A percentile compares a stretch with the other conserved stretches of the same genome.
These are phyloP conservation scores for Paramecium octaurelia DNA, from an alignment of 73 alveolate genomes.

Conservation along the genomic window DNA sequence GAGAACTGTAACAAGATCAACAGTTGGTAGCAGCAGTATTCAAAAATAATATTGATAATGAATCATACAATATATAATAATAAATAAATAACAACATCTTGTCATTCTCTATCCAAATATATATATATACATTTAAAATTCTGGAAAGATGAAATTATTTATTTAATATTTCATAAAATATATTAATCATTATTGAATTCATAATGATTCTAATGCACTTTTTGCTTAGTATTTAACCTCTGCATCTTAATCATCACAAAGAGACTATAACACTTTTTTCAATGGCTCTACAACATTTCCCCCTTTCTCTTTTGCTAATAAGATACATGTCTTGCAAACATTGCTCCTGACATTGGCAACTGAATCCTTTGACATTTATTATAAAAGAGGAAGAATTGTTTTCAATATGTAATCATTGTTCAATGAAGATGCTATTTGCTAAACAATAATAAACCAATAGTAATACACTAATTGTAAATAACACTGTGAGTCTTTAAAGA, in stretches of 20 bases:
- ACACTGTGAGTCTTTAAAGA: slow-evolving; percentile 55
- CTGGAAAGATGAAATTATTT: not conserved
- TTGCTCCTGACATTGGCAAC: slow-evolving; percentile 60
- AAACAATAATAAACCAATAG: not conserved
- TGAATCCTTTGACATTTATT: slow-evolving; percentile 31
- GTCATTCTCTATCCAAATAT: not conserved
- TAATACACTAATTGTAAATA: slow-evolving; percentile 46
- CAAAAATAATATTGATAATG: not conserved
- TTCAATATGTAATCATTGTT: slow-evolving; percentile 44
- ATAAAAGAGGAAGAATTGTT: slow-evolving; percentile 49
- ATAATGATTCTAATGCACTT: slow-evolving; percentile 43
- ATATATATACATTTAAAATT: no score
- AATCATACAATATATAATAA: not conserved
- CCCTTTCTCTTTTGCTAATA: slow-evolving; percentile 15
- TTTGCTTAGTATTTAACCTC: slow-evolving; percentile 62
- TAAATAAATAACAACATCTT: not conserved
- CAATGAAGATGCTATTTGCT: slow-evolving; percentile 33
- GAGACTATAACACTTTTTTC: slow-evolving; percentile 42
- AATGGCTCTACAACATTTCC: slow-evolving; percentile 2
- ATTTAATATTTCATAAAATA: not conserved
- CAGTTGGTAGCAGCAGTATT: slow-evolving; percentile 1
- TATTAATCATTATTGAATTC: not conserved
- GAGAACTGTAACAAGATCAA: slow-evolving; percentile 15
- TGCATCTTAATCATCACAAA: slow-evolving; percentile 54
- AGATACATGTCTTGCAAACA: slow-evolving; percentile 45